Percentiles rank a stretch among this genome's conserved stretches.
phyloP scores from a whole-genome alignment of 306 rosid genomes.

The Medicago lupulina region DNA sequence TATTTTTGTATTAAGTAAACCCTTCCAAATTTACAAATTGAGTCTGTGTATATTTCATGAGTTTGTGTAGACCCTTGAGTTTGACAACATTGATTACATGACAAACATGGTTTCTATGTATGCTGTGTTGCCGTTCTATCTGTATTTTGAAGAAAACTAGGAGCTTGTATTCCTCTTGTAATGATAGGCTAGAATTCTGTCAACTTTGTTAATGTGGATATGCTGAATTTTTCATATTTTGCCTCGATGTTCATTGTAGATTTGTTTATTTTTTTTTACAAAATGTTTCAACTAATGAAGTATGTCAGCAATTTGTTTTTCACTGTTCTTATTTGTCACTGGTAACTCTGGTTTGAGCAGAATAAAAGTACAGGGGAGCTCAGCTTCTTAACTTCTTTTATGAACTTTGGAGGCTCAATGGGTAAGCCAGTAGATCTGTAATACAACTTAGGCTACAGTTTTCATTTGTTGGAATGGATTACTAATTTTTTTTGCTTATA shows the following conservation, averaged over 20 bases:
- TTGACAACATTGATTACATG: slow-evolving; percentile 5
- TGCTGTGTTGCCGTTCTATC: slow-evolving; percentile 24
- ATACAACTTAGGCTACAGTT: slow-evolving; percentile 34
- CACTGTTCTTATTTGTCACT: slow-evolving; percentile 35
- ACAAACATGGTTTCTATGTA: slow-evolving; percentile 25
- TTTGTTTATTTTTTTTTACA: not conserved
- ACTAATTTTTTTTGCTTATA: slow-evolving; percentile 14
- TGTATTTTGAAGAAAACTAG: slow-evolving; percentile 28
- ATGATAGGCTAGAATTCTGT: slow-evolving; percentile 23
- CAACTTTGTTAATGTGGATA: slow-evolving; percentile 31
- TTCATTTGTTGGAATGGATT: slow-evolving; percentile 9
- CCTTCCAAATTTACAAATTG: not conserved
- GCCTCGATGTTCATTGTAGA: slow-evolving; percentile 17
- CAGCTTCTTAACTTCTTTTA: slow-evolving; percentile 90
- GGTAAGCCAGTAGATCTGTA: slow-evolving; percentile 60
- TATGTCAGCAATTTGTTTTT: slow-evolving; percentile 34
- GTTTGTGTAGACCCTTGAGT: not conserved
- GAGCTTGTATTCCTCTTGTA: slow-evolving; percentile 26
- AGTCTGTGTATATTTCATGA: too few relatives aligned
- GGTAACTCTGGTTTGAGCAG: slow-evolving; percentile 58
- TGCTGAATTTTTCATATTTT: slow-evolving; percentile 32
- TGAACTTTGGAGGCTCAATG: slow-evolving; percentile 89
- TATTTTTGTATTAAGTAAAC: slow-evolving; percentile 1
- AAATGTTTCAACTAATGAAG: slow-evolving; percentile 32
- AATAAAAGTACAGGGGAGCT: slow-evolving; percentile 96